Percentiles rank a stretch among this genome's conserved stretches.
Evolutionary conservation across 2,329 filamentous ascomycete genomes (phyloP).

Genomic region (Fusarium protoensiforme): DNA sequence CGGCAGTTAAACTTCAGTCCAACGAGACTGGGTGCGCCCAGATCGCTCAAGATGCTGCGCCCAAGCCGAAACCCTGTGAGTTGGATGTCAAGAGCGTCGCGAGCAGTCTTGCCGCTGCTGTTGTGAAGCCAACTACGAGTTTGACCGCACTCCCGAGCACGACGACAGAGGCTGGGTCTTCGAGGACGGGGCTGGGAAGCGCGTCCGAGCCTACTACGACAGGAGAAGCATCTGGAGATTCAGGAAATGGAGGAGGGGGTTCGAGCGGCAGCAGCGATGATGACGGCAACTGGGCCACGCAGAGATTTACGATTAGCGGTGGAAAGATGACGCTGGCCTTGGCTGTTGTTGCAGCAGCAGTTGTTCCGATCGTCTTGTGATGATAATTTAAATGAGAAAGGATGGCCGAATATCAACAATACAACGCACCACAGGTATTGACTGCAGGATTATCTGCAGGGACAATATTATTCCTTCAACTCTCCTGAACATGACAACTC

Average conservation of each 20-base stretch:
- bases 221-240: constrained; percentile 58
- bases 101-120: constrained; percentile 18
- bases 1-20: constrained; percentile 13
- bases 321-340: background rate
- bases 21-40: constrained; percentile 23
- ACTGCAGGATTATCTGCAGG: background rate
- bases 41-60: constrained; percentile 6
- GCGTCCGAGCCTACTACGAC: background rate
- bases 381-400: background rate
- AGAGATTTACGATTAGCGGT: background rate
- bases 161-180: background rate
- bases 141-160: constrained; percentile 7
- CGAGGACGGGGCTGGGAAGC: constrained; percentile 44
- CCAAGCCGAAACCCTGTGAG: constrained; percentile 20
- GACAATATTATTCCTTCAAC: background rate
- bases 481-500: background rate
- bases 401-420: background rate
- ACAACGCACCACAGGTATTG: background rate
- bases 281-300: background rate
- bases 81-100: constrained; percentile 15
- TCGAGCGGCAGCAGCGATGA: background rate
- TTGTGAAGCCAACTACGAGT: constrained; percentile 27
- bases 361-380: background rate
- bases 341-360: background rate
- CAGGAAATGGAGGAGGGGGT: background rate